These are phyloP conservation scores for Neopestalotiopsis clavispora DNA, from an alignment of 2,329 filamentous ascomycete genomes.

Conservation along the genomic window DNA sequence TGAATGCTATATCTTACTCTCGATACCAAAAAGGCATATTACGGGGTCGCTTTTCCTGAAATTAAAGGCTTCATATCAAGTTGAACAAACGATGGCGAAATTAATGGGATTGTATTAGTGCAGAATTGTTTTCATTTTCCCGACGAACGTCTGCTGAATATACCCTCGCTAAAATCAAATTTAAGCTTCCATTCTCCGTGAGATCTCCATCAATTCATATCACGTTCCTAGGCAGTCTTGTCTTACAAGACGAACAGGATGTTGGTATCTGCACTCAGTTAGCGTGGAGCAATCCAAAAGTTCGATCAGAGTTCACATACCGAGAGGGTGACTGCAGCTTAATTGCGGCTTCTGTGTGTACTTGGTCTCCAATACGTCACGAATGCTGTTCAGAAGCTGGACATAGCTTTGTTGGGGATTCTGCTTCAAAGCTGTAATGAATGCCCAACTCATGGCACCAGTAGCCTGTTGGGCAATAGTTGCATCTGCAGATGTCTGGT, in stretches of 20 bases:
- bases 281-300: conserved; percentile 16
- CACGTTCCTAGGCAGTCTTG: conserved; percentile 25
- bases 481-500: conserved; percentile 96
- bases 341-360: conserved; percentile 96
- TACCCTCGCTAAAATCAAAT: neutral
- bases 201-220: neutral
- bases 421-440: conserved; percentile 91
- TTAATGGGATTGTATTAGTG: neutral
- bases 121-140: neutral
- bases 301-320: conserved; percentile 57
- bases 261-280: conserved; percentile 57
- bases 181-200: neutral
- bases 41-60: too few species aligned
- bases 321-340: conserved; percentile 94
- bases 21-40: too few species aligned
- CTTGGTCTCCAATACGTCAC: conserved; percentile 85
- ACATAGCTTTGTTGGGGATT: conserved; percentile 99
- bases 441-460: conserved; percentile 98
- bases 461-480: conserved; percentile 89
- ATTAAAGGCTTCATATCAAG: neutral
- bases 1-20: too few species aligned
- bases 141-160: neutral
- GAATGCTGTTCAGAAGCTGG: conserved; percentile 92
- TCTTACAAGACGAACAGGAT: conserved; percentile 64
- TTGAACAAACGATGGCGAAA: neutral